These are phyloP conservation scores for Digitaria exilis DNA, from an alignment of 202 grass and related monocot species.

Conservation along the genomic window DNA sequence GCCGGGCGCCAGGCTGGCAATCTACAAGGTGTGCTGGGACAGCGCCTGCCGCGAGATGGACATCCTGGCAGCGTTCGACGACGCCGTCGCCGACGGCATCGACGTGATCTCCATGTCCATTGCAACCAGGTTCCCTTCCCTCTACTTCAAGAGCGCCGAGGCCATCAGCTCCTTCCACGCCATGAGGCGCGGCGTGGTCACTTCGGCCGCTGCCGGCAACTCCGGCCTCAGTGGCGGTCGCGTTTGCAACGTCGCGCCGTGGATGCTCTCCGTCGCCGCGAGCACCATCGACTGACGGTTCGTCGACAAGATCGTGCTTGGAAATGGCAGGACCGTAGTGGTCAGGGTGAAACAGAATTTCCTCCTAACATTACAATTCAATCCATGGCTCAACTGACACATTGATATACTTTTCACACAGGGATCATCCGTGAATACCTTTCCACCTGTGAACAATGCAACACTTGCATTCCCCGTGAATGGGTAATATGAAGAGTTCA, in stretches of 20 bases:
- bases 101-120: constrained; percentile 48
- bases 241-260: constrained; percentile 53
- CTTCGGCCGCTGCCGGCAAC: constrained; percentile 31
- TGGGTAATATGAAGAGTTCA: not conserved
- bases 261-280: constrained; percentile 44
- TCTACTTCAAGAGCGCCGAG: not conserved
- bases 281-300: constrained; percentile 45
- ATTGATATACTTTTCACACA: not conserved
- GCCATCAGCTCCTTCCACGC: constrained; percentile 51
- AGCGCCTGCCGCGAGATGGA: not conserved
- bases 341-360: not conserved
- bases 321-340: constrained; percentile 24
- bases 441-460: not conserved
- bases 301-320: constrained; percentile 33
- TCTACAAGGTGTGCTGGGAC: constrained; percentile 52
- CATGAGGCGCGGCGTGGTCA: constrained; percentile 10
- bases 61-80: constrained; percentile 51
- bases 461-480: not conserved
- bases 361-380: too few species aligned
- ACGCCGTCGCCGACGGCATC: constrained; percentile 45
- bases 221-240: not conserved
- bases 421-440: constrained; percentile 13
- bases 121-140: not conserved
- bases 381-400: too few species aligned
- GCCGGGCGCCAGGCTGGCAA: constrained; percentile 39